Base-by-base conservation (phyloP, 139 green algal genomes). In the Mychonastes homosphaera region DNA sequence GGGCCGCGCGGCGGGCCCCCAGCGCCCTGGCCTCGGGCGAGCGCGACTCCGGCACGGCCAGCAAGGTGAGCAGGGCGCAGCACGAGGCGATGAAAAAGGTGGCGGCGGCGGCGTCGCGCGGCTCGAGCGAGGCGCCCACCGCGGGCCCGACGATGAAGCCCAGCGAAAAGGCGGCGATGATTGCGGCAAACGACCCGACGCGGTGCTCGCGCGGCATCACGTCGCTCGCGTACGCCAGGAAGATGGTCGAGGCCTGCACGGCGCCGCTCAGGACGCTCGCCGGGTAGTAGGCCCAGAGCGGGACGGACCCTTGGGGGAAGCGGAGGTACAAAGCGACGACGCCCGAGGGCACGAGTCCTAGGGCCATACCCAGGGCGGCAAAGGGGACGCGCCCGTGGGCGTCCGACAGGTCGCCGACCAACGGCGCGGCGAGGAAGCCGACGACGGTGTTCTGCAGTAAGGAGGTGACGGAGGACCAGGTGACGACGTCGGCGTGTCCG, bases 331-430 rank as follows among this genome's bases (percentile, higher is more conserved):
- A 15, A 29, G 81, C 56, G 24, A 90, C 52, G 4, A 79, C 70
- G 12, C 27, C 10, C 3, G 75, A 28, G 0, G 71, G 74, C 30
- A 82, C 28, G 26, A 67, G 54, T n/a, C n/a, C n/a, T n/a, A n/a
- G n/a, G 12, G 55, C 39, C 19, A 69, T 55, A 13, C 40, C 6
- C 13, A 76, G 57, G 2, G 58, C 63, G 2, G 72, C 36, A 64
- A 91, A 90, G 2, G 82, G 80, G 61, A 81, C 80, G 7, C 83
- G 63, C 13, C 83, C 83, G 36, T 83, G 67, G n/a, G 65, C 46
- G 61, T 91, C 83, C 52, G 65, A 82, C 72, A 74, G 82, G 32
- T 69, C 66, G 1, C 83, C 83, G 33, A 88, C 52, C 46, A 83
- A 29, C 0, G 83, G 82, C 2, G 60, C 57, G 58, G 84, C 57